Base-by-base conservation (phyloP, 2,329 filamentous ascomycete genomes). In the Colletotrichum magnum region DNA sequence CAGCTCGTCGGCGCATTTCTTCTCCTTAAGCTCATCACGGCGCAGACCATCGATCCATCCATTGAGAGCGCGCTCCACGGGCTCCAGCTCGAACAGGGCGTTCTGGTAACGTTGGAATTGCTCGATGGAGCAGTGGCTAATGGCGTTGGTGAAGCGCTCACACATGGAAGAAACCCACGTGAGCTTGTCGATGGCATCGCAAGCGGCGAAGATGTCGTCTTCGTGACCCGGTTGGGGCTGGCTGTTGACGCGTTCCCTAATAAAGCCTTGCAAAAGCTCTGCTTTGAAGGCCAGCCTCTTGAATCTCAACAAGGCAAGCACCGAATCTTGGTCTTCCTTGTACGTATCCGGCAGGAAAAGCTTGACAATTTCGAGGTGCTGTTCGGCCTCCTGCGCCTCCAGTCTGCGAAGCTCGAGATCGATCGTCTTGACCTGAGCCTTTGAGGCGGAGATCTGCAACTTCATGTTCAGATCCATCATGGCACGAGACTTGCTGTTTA, bases 391-490 rank as follows among this genome's bases (percentile, higher is more conserved):
- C 74, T 97, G 92, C 0, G 95, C 94, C 74, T 97, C 94, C 77
- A 98, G 88, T 65, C 93, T 92, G 61, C 92, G 89, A 66, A 98
- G 84, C 78, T 98, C 95, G 36, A 98, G 86, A 73, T 98, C 95
- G 71, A 99, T 97, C 0, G 94, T 94, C 83, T 97, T 98, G 76
- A 94, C 91, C 79, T 97, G 95, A 3, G 95, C 93, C 83, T 97
- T 97, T 48, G 94, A 89, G 12, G 94, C 94, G 13, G 94, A 97
- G 64, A 93, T 89, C 77, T 97, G 95, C 51, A 99, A 87, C 81
- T 97, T 97, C 87, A 95, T 89, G 80, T 98, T 98, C 53, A 99
- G 87, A 76, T 99, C 95, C 89, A 97, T 93, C 92, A 99, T 97
- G 62, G 95, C 94, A 71, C 94, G 90, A 52, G 95, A 97, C 71